Evolutionary conservation across 2,329 filamentous ascomycete species (phyloP).

Genomic region (Periconia digitata): DNA sequence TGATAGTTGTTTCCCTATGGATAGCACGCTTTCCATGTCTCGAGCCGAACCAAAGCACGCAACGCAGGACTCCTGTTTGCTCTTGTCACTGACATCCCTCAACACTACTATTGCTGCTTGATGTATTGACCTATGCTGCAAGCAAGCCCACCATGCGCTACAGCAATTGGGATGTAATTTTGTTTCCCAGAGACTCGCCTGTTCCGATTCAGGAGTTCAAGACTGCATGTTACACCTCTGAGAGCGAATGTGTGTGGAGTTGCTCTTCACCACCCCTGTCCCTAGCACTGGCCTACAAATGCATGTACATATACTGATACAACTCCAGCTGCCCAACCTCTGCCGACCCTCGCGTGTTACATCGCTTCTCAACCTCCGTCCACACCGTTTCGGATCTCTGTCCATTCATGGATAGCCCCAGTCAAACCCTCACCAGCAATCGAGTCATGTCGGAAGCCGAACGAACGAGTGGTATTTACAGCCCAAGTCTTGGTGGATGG

Average conservation of each 20-base stretch:
- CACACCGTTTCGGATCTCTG: slow-evolving; percentile 37
- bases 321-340: slow-evolving; percentile 24
- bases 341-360: slow-evolving; percentile 36
- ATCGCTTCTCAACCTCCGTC: slow-evolving; percentile 26
- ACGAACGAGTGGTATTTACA: slow-evolving; percentile 29
- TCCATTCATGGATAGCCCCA: slow-evolving; percentile 35
- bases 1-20: too few relatives aligned
- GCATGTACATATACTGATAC: neutral
- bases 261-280: neutral
- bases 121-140: too few relatives aligned
- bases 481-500: slow-evolving; percentile 34
- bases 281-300: neutral
- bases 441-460: slow-evolving; percentile 24
- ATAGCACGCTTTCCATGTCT: too few relatives aligned
- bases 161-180: slow-evolving; percentile 81
- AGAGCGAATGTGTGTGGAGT: slow-evolving; percentile 42
- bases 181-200: slow-evolving; percentile 69
- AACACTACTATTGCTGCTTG: too few relatives aligned
- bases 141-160: slow-evolving; percentile 74
- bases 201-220: slow-evolving; percentile 81
- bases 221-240: slow-evolving; percentile 70
- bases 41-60: too few relatives aligned
- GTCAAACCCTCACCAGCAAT: slow-evolving; percentile 29
- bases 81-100: too few relatives aligned
- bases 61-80: too few relatives aligned